Evolutionary conservation across 495 filamentous ascomycete species (phyloP).

Genomic region (Aspergillus conjunctus): DNA sequence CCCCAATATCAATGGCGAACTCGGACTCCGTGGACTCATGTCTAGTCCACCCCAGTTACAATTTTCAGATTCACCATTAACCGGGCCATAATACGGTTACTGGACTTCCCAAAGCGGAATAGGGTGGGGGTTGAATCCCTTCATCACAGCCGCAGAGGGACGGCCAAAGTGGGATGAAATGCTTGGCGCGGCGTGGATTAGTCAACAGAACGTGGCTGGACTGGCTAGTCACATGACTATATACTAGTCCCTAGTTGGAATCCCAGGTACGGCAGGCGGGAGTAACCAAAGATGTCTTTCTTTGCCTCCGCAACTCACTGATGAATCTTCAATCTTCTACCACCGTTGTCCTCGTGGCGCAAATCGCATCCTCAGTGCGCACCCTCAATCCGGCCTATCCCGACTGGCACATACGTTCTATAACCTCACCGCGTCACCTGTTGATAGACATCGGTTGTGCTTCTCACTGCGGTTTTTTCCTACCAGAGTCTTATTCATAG

Average conservation of each 20-base stretch:
- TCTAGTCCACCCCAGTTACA: background rate
- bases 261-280: background rate
- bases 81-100: conserved; percentile 19
- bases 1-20: conserved; percentile 3
- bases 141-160: background rate
- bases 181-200: background rate
- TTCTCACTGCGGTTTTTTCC: no score
- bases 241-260: background rate
- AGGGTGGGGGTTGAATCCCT: conserved; percentile 28
- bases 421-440: no score
- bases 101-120: conserved; percentile 25
- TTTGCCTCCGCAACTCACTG: background rate
- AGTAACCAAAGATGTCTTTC: background rate
- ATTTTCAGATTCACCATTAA: conserved; percentile 6
- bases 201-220: background rate
- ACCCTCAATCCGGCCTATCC: background rate
- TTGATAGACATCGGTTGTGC: no score
- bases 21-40: conserved; percentile 16
- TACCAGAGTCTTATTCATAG: no score
- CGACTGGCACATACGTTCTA: no score
- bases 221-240: background rate
- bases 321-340: background rate
- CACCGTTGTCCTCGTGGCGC: background rate
- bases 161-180: background rate
- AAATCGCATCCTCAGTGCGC: background rate